Base-by-base conservation (phyloP, 2,329 filamentous ascomycete genomes). In the Hymenoscyphus albidus region DNA sequence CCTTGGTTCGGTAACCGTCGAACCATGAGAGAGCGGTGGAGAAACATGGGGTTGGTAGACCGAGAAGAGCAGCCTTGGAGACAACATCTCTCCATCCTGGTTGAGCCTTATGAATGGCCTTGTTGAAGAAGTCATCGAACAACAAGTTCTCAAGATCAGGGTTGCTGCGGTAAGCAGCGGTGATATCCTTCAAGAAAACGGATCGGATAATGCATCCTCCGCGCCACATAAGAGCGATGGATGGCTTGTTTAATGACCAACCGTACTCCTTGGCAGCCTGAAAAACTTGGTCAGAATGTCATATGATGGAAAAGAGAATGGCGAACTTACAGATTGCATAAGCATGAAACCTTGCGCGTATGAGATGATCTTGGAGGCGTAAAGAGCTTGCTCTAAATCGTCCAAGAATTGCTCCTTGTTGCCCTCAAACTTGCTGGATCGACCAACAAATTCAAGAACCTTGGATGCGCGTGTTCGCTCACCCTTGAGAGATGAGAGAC, bases 331-430 rank as follows among this genome's bases (percentile, higher is more conserved):
- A 82, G 96, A 90, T 84, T 98, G 94, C 87, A 99, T 98, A 77
- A 99, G 87, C 94, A 98, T 98, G 88, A 99, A 99, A 78, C 95
- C 95, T 83, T 99, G 95, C 71, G 95, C 93, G 79, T 99, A 99
- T 22, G 95, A 99, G 81, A 99, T 97, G 78, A 99, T 99, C 91
- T 99, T 99, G 77, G 94, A 98, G 72, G 95, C 95, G 78, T 99
- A 99, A 68, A 99, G 88, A 72, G 94, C 95, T 85, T 99, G 95
- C 86, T 99, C 95, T 61, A 99, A 91, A 80, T 99, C 93, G 73
- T 92, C 91, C 73, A 99, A 88, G 87, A 98, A 96, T 79, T 93
- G 86, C 79, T 92, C 84, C 86, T 91, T 93, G 87, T 97, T 87
- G 74, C 95, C 95, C 74, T 90, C 85, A 80, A 98, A 98, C 75